Base-by-base conservation (phyloP, 1,139 yeast species). In the Kodamaea arcana region DNA sequence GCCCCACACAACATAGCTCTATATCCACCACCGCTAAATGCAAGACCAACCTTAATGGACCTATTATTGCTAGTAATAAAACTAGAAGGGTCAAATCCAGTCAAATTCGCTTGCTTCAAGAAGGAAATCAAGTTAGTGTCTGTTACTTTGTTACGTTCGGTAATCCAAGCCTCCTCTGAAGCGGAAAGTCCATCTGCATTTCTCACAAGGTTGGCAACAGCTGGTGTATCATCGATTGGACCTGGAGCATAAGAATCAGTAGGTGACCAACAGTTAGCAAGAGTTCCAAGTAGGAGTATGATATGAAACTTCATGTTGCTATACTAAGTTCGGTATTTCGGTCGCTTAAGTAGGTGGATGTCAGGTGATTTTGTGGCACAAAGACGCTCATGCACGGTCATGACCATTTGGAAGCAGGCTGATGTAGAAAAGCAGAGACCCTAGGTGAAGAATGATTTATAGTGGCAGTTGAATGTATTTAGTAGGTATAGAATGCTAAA, bases 1-100 rank as follows among this genome's bases (percentile, higher is more conserved):
- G 60, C 60, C 1, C 59, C 60, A 6, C 42, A 31, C 31, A 54
- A 43, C 60, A 55, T 55, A 27, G 60, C 58, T 24, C 60, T 45
- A 41, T 55, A 55, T 4, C 60, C 59, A 14, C 60, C 60, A 4
- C 60, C 60, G 4, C 56, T 50, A 29, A 55, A 52, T 4, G 59
- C 54, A 9, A 55, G 31, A 3, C 57, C 60, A 18, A 54, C 48
- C 28, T 45, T 43, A 32, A 55, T 36, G 17, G 54, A 41, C 16
- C 45, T 41, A 34, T 51, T 45, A 22, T 48, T 43, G 36, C 47
- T 46, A 23, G 40, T 41, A 33, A 55, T 33, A 30, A 53, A 54
- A 13, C 40, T 39, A 4, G 43, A 37, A 3, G 51, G 54, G 31
- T 53, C 52, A 25, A 54, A 53, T 34, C 48, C 51, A 2, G 47